Evolutionary conservation across 768 basidiomycete genomes (phyloP), one percentile per base, ranked within the genome.

Genomic region (Hirschioporus abietinus): DNA sequence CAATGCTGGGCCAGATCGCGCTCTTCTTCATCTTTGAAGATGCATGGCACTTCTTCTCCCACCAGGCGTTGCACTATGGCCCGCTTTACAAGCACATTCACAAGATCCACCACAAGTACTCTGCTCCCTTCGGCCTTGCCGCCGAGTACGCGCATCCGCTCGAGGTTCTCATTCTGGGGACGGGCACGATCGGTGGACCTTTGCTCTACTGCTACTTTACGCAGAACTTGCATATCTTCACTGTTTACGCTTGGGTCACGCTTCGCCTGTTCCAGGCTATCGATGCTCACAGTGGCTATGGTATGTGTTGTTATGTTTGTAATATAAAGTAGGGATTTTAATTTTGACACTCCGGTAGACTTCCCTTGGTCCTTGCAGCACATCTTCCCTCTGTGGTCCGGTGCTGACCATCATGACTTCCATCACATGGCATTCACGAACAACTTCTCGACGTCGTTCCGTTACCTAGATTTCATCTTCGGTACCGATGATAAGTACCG

Each of bases 111-210:
- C 97, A 99, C 86, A 93, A 95, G 74, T 97, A 94, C 78, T 91
- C 91, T 9, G 96, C 96, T 20, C 97, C 97, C 0, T 97, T 99
- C 74, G 97, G 97, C 68, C 87, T 99, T 34, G 96, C 93, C 1
- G 96, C 97, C 1, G 96, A 99, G 77, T 99, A 98, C 75, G 96
- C 97, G 0, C 97, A 99, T 78, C 97, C 97, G 0, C 88, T 94
- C 12, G 97, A 99, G 77, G 92, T 96, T 64, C 87, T 97, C 75
- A 95, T 98, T 71, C 89, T 99, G 64, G 96, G 95, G 26, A 86
- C 88, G 20, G 97, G 96, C 35, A 97, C 96, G 2, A 88, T 99
- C 69, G 82, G 83, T 35, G 95, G 95, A 1, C 96, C 96, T 1
- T 78, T 98, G 58, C 80, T 96, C 65, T 97, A 91, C 81, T 93